Evolutionary conservation across 2,329 filamentous ascomycete genomes (phyloP), one percentile per base, ranked within the genome.

Genomic region (Aspergillus alliaceus): DNA sequence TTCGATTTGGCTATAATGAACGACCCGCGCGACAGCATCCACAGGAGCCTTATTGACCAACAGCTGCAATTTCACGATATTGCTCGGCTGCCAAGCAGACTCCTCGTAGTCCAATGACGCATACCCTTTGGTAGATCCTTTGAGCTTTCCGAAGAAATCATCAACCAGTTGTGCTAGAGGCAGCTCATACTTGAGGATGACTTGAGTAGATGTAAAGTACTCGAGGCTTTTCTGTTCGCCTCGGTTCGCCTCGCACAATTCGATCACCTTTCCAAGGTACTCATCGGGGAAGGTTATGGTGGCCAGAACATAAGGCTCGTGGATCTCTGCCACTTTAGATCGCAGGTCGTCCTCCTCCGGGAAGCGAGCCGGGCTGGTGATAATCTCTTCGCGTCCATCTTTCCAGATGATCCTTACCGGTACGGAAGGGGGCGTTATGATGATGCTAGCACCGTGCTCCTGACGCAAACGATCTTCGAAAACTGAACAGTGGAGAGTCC

Each of bases 401-500:
- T 80, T 83, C 83, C 88, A 95, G 9, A 90, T 74, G 7, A 98
- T 84, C 72, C 93, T 96, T 67, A 93, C 96, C 3, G 95, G 93
- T 12, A 99, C 95, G 0, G 91, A 93, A 0, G 95, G 95, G 35
- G 96, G 93, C 0, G 95, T 99, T 71, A 99, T 95, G 75, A 99
- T 97, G 70, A 99, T 92, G 68, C 87, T 95, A 2, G 90, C 90
- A 5, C 93, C 95, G 68, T 99, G 93, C 74, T 99, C 95, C 75
- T 97, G 92, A 42, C 91, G 87, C 53, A 99, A 78, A 1, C 95
- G 90, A 74, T 99, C 95, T 75, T 99, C 93, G 67, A 99, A 99
- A 4, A 99, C 95, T n/a, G 93, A 98, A 77, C 95, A 98, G 74
- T 99, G 95, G 48, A 99, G 80, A 12, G 93, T 98, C n/a, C 95